Base-by-base conservation (phyloP, 2,329 filamentous ascomycete genomes). In the Aspergillus sp. region DNA sequence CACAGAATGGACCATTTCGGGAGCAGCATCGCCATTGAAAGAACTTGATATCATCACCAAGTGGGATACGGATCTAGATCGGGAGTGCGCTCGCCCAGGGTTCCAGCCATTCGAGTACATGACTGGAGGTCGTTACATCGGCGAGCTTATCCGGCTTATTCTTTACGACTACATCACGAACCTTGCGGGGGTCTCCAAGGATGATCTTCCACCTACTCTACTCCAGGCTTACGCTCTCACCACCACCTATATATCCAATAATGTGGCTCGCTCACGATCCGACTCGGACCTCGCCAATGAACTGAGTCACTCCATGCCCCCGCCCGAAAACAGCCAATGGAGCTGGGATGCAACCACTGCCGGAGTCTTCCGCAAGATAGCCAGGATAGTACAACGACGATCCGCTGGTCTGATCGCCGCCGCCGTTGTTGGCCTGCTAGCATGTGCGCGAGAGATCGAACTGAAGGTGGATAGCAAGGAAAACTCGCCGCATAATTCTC, bases 81-180 rank as follows among this genome's bases (percentile, higher is more conserved):
- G 68, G 4, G 78, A 82, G 41, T 84, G 83, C 56, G 83, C 88
- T 57, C 74, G 73, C 5, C 85, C 87, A 0, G 86, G 87, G 0
- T 90, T 91, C 57, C 87, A 91, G 55, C 86, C 87, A 0, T 79
- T 91, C 17, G 88, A 93, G 62, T 91, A 90, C 67, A 88, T 91
- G 84, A 90, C 86, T 0, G 81, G 86, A 2, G 86, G 86, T 2
- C 76, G 86, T 37, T 90, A 90, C 61, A 75, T 90, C 3, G 86
- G 86, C 44, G 86, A 90, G 66, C 78, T 90, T 9, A 83, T 85
- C 20, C 81, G 86, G 22, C 73, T 90, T 48, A 81, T 87, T 52
- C 74, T 89, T 46, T 66, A 83, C 37, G 83, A 88, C 60, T 84
- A 86, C 58, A 66, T 85, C 58, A 76, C 71, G 9, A 71, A 60